A percentile compares a stretch with the other conserved stretches of the same genome.
phyloP scores from a whole-genome alignment of 2,329 filamentous ascomycete genomes.

The Venturia aucupariae region DNA sequence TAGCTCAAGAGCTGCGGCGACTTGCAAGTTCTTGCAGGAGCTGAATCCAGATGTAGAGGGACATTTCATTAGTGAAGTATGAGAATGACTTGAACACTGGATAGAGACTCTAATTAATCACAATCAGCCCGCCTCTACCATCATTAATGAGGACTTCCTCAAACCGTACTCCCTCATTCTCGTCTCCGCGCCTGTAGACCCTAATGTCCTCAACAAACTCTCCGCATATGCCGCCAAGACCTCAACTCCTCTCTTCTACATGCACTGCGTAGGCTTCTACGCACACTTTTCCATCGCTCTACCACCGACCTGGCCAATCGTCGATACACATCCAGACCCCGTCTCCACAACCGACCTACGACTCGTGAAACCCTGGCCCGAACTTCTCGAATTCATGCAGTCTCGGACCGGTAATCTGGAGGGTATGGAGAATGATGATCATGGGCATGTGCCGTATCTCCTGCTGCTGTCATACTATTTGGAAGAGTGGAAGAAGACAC shows the following conservation, averaged over 20 bases:
- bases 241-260: constrained; percentile 65
- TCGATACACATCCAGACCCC: constrained; percentile 90
- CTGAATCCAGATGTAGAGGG: constrained; percentile 89
- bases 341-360: constrained; percentile 78
- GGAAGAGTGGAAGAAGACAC: constrained; percentile 64
- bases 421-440: constrained; percentile 63
- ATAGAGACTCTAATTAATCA: constrained; percentile 15
- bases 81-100: neutral
- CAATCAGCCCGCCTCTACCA: constrained; percentile 18
- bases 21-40: constrained; percentile 68
- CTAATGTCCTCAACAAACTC: constrained; percentile 42
- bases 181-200: constrained; percentile 49
- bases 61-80: constrained; percentile 52
- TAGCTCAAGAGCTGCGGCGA: constrained; percentile 67
- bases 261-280: constrained; percentile 89
- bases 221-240: constrained; percentile 43
- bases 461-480: constrained; percentile 75
- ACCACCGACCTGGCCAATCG: constrained; percentile 74
- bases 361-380: constrained; percentile 76
- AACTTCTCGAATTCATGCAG: constrained; percentile 58
- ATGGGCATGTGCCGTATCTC: constrained; percentile 86
- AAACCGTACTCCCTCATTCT: constrained; percentile 51
- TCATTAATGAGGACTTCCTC: constrained; percentile 33
- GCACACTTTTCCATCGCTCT: constrained; percentile 76
- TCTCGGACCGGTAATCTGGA: constrained; percentile 62